These are phyloP conservation scores for Trypanosoma vivax DNA, from an alignment of 208 protist species.

Conservation along the genomic window DNA sequence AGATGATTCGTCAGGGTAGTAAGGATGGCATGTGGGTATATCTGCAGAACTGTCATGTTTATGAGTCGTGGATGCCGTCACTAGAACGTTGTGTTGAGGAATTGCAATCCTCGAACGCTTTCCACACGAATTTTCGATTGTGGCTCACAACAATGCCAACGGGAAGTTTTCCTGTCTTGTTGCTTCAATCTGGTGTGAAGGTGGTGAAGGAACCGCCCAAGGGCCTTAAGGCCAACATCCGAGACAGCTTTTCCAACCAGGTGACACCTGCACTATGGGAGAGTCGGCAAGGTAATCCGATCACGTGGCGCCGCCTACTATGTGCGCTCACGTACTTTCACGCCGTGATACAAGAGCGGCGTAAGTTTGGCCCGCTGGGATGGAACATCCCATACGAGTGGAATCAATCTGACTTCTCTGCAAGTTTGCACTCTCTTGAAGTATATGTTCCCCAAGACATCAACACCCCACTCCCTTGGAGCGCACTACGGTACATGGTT, in stretches of 20 bases:
- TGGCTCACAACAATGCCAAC: conserved; percentile 96
- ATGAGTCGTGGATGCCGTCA: conserved; percentile 91
- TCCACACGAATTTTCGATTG: conserved; percentile 92
- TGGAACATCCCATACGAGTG: conserved; percentile 97
- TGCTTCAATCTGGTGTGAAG: conserved; percentile 95
- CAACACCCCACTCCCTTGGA: conserved; percentile 53
- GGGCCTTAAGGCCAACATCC: conserved; percentile 93
- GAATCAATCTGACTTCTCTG: conserved; percentile 89
- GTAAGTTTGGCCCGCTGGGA: conserved; percentile 91
- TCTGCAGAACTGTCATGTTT: conserved; percentile 95
- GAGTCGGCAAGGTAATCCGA: conserved; percentile 65
- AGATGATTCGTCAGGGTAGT: conserved; percentile 78
- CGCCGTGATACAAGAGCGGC: conserved; percentile 90
- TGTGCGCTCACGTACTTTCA: conserved; percentile 95
- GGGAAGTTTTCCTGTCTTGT: conserved; percentile 86
- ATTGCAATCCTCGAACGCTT: conserved; percentile 41
- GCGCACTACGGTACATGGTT: conserved; percentile 87
- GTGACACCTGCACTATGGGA: conserved; percentile 82
- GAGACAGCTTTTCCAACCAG: conserved; percentile 67
- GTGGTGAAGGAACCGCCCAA: conserved; percentile 96
- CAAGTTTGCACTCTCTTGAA: conserved; percentile 77
- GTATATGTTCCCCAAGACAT: conserved; percentile 59
- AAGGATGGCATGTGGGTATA: conserved; percentile 91
- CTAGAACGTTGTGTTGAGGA: conserved; percentile 90
- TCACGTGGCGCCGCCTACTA: conserved; percentile 90